phyloP scores from a whole-genome alignment of 2,329 filamentous ascomycete species.

The Fusarium mangiferae region DNA sequence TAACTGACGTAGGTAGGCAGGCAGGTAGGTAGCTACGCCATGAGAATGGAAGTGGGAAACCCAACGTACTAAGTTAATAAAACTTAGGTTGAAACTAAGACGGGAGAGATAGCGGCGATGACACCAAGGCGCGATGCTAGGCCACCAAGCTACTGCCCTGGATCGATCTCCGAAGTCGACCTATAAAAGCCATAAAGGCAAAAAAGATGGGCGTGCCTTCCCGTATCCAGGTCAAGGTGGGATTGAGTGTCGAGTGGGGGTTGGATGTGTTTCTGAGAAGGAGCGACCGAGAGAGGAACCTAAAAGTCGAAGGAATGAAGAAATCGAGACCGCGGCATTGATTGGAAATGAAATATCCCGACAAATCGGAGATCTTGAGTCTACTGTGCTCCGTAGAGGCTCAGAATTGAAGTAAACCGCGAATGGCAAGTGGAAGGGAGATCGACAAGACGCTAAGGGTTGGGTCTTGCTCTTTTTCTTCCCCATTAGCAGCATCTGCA shows the following conservation, averaged over 20 bases:
- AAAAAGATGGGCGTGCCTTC: slow-evolving; percentile 10
- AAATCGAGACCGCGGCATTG: background rate
- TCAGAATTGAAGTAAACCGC: slow-evolving; percentile 16
- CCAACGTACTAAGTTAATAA: background rate
- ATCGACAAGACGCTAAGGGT: slow-evolving; percentile 40
- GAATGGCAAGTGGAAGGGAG: slow-evolving; percentile 32
- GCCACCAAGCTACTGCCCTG: slow-evolving; percentile 16
- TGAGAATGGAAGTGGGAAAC: slow-evolving; percentile 28
- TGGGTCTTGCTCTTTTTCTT: slow-evolving; percentile 22
- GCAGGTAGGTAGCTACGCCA: background rate
- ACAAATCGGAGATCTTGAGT: slow-evolving; percentile 12
- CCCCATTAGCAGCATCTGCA: slow-evolving; percentile 31
- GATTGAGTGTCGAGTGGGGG: background rate
- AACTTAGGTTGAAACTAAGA: slow-evolving; percentile 25
- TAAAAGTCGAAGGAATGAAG: slow-evolving; percentile 6
- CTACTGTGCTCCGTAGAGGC: background rate
- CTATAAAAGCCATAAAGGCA: slow-evolving; percentile 5
- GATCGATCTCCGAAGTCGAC: slow-evolving; percentile 5
- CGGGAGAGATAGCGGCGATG: slow-evolving; percentile 26
- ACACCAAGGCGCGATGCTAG: slow-evolving; percentile 35
- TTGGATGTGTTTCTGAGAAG: background rate
- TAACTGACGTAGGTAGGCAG: slow-evolving; percentile 4
- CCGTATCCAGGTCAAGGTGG: background rate
- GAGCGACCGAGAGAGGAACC: background rate
- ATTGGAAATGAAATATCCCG: slow-evolving; percentile 16